These are phyloP conservation scores for Venturia asperata DNA, from an alignment of 2,329 filamentous ascomycete species.

Conservation along the genomic window DNA sequence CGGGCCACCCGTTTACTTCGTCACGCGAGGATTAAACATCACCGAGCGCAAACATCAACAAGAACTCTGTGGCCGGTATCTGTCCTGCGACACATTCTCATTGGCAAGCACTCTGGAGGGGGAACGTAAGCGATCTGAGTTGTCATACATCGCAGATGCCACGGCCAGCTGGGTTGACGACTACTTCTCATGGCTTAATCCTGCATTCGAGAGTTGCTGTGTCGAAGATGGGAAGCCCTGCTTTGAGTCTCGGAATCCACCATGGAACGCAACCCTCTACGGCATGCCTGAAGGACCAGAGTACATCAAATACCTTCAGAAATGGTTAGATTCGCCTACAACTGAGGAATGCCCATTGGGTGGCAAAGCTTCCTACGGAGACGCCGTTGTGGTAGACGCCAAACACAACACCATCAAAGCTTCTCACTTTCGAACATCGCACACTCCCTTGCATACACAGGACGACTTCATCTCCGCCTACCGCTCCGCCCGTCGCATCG, in stretches of 20 bases:
- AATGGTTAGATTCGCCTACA: constrained; percentile 75
- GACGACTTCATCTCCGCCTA: constrained; percentile 91
- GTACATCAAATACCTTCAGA: constrained; percentile 76
- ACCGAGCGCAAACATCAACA: constrained; percentile 71
- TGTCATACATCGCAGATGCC: constrained; percentile 81
- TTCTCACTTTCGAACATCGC: constrained; percentile 85
- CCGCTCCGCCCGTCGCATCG: constrained; percentile 79
- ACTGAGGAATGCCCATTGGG: constrained; percentile 79
- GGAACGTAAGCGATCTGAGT: constrained; percentile 79
- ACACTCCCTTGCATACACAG: constrained; percentile 80
- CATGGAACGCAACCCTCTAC: constrained; percentile 81
- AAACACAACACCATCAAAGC: constrained; percentile 63
- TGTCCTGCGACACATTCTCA: constrained; percentile 76
- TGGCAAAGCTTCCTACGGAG: constrained; percentile 78
- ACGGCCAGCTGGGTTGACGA: constrained; percentile 96
- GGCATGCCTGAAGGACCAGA: constrained; percentile 94
- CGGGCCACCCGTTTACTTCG: constrained; percentile 93
- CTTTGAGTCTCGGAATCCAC: constrained; percentile 67
- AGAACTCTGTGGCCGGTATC: constrained; percentile 84
- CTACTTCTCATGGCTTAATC: constrained; percentile 95
- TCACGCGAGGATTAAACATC: constrained; percentile 72
- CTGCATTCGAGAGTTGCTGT: constrained; percentile 66
- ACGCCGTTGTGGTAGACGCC: constrained; percentile 71
- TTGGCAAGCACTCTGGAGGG: constrained; percentile 87
- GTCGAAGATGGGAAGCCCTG: constrained; percentile 58